phyloP scores from a whole-genome alignment of 768 basidiomycete genomes.

The Leccinum obscurum region DNA sequence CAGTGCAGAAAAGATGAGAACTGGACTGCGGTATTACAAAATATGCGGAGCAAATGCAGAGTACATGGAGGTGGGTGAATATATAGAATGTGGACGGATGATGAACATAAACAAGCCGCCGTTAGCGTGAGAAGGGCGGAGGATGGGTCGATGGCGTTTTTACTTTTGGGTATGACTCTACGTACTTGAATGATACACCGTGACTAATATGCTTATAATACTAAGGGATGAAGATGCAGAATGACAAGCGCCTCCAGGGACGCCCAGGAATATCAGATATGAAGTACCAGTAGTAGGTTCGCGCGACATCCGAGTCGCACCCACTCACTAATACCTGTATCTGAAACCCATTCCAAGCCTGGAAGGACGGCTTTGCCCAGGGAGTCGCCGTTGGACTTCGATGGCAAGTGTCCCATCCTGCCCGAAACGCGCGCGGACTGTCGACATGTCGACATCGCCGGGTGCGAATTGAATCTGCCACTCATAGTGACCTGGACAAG shows the following conservation, averaged over 20 bases:
- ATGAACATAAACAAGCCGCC: conserved; percentile 1
- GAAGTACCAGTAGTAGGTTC: conserved; percentile 5
- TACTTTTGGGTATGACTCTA: conserved; percentile 18
- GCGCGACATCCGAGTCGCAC: not conserved
- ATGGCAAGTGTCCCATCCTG: conserved; percentile 48
- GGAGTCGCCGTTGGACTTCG: conserved; percentile 37
- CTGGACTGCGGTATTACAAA: conserved; percentile 5
- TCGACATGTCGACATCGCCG: conserved; percentile 54
- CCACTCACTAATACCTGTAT: conserved; percentile 25
- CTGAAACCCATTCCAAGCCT: conserved; percentile 31
- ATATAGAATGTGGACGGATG: conserved; percentile 10
- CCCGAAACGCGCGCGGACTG: conserved; percentile 51
- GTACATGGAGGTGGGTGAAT: conserved; percentile 1
- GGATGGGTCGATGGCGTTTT: not conserved
- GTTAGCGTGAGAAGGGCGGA: conserved; percentile 8
- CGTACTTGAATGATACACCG: conserved; percentile 21
- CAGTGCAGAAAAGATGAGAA: not conserved
- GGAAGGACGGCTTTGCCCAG: conserved; percentile 28
- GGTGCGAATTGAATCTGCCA: conserved; percentile 59
- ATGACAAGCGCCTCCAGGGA: conserved; percentile 7
- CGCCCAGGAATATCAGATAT: conserved; percentile 2
- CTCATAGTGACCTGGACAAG: conserved; percentile 53
- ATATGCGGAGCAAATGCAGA: conserved; percentile 9
- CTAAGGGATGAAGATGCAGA: conserved; percentile 10
- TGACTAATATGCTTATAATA: conserved; percentile 23